Base-by-base conservation (phyloP, 179 eudicot species). In the Corrigiola litoralis region DNA sequence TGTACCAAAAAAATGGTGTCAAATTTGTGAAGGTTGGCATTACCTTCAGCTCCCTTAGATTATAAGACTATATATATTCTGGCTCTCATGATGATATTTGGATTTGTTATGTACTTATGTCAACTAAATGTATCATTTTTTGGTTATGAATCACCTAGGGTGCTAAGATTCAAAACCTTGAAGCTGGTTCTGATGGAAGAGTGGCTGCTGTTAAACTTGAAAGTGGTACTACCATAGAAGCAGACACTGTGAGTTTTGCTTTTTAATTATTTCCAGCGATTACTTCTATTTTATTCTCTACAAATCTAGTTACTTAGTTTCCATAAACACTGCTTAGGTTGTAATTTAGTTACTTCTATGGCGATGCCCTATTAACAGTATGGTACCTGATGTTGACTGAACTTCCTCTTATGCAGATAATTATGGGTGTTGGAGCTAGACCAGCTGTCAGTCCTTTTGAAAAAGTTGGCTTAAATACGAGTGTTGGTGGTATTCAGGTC, bases 371-470 rank as follows among this genome's bases (percentile, higher is more conserved):
- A 33, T 18, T 23, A 47, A 52, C 52, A 31, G 32, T 23, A 25
- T 27, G 24, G 53, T 17, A 13, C 9, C 57, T 63, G 24, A 27
- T 59, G 25, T 34, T 59, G 13, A 23, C 31, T 44, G 32, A 56
- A 17, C 59, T 63, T 44, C 33, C 23, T 38, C 58, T 20, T 54
- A 33, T 70, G 72, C 81, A 94, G 99, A 74, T 94, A 74, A 67
- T 94, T 61, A 67, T 94, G 73, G 99, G 99, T 40, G 91, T 94
- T 66, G 99, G 99, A 79, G 99, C 96, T 58, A 91, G 79, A 78
- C 97, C 99, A 65, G 95, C 85, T 41, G 82, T 89, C 27, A 56
- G 87, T 73, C 88, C 88, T 38, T 94, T 94, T 69, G 88, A 94
- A 70, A 75, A 69, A 28, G 77, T 82, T 69, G 92, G 90, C 70